Evolutionary conservation across 2,329 filamentous ascomycete genomes (phyloP), one percentile per base, ranked within the genome.

Genomic region (Gliomastix tumulicola): DNA sequence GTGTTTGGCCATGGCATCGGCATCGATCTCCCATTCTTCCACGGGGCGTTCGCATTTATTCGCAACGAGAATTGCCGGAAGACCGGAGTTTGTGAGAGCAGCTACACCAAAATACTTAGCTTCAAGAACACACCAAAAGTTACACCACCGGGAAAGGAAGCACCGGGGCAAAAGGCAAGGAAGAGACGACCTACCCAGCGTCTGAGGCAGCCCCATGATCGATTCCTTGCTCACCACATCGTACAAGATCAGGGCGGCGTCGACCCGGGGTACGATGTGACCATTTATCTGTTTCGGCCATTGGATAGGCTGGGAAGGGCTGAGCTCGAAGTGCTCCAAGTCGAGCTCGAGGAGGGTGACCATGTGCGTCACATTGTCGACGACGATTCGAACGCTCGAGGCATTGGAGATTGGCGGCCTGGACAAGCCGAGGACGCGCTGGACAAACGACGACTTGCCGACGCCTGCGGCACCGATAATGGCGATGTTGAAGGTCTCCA

Each of bases 1-100:
- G 50, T 85, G 80, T 39, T 59, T 60, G 32, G 73, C 65, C 30
- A 92, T 71, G 38, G 66, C 73, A 20, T 78, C 69, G 12, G 82
- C 75, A 51, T 90, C 79, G 38, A 94, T 70, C 53, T 87, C 75
- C 51, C 84, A 80, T 41, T 78, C 67, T 40, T 76, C 72, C 43
- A 82, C 76, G 33, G 82, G 79, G 35, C 79, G 76, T 57, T 96
- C 90, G 66, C 87, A 94, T 69, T 96, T 96, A 58, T 82, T 90
- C 38, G 88, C 87, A 35, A 94, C 85, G 30, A 96, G 74, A 43
- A 90, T 73, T 36, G 83, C 84, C 8, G 89, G 88, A 27, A 94
- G 63, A 18, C 74, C 72, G 15, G 83, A 79, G 49, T 82, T 83
- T 40, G 79, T 75, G 35, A 94, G 69, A 30, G 82, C 81, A 63